Conservation (phyloP, 2,329 filamentous ascomycete genomes). For the Didymella keratinophila region DNA sequence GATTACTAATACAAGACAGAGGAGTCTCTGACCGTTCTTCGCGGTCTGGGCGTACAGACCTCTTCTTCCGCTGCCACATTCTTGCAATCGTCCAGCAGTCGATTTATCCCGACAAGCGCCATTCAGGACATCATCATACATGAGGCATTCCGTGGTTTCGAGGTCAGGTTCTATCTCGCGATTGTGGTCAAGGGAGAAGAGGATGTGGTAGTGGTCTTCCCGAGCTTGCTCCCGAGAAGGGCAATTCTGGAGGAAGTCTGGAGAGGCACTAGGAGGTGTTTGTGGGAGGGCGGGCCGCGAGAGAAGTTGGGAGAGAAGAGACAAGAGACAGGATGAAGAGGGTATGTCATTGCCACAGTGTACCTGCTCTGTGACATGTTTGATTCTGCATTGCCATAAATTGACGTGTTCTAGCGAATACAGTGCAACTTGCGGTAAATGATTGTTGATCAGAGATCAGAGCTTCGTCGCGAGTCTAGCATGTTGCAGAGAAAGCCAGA, state of each 20-base stretch:
- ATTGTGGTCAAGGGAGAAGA: constrained; percentile 90
- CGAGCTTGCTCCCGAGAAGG: constrained; percentile 76
- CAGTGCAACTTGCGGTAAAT: too few species aligned
- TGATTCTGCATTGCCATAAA: too few species aligned
- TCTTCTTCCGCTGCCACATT: constrained; percentile 74
- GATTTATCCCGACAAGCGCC: constrained; percentile 87
- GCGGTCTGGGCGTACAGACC: constrained; percentile 90
- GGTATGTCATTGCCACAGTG: too few species aligned
- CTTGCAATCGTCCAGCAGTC: constrained; percentile 67
- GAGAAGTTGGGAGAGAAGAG: neutral
- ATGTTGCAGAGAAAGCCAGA: too few species aligned
- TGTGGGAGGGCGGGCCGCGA: constrained; percentile 69
- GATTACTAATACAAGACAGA: constrained; percentile 54
- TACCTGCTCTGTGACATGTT: too few species aligned
- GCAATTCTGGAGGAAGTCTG: constrained; percentile 86
- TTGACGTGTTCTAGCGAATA: too few species aligned
- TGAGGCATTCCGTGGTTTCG: constrained; percentile 92
- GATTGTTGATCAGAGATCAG: too few species aligned
- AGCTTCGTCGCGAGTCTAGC: too few species aligned
- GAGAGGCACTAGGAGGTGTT: constrained; percentile 81
- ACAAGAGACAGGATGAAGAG: too few species aligned
- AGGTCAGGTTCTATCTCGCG: constrained; percentile 86
- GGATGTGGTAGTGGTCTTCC: constrained; percentile 94
- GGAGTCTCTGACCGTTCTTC: constrained; percentile 87
- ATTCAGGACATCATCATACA: constrained; percentile 95